Evolutionary conservation across 139 green algal genomes (phyloP).

Genomic region (Coccomyxa sp.): DNA sequence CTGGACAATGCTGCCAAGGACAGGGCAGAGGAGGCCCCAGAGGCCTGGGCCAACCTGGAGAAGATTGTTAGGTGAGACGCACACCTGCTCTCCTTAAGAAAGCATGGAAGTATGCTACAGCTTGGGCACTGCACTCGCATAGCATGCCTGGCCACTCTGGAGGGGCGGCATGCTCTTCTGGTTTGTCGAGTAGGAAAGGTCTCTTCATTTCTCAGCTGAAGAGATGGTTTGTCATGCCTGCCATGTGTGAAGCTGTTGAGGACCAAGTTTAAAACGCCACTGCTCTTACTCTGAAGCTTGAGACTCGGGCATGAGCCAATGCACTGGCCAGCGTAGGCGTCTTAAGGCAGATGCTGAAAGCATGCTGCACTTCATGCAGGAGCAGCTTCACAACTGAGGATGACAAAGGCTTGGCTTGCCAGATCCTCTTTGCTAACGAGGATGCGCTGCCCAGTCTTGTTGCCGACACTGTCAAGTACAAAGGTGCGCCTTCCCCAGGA

Average conservation of each 20-base stretch:
- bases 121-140: too few relatives aligned
- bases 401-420: not conserved
- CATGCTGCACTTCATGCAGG: not conserved
- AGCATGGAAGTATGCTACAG: too few relatives aligned
- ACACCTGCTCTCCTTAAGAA: not conserved
- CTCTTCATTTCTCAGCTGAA: too few relatives aligned
- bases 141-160: too few relatives aligned
- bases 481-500: constrained; percentile 3
- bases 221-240: too few relatives aligned
- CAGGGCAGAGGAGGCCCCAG: constrained; percentile 1
- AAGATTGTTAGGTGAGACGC: not conserved
- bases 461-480: constrained; percentile 2
- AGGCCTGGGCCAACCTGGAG: not conserved
- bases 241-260: too few relatives aligned
- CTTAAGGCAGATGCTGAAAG: not conserved
- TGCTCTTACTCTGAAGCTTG: too few relatives aligned
- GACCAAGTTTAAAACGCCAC: too few relatives aligned
- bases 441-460: constrained; percentile 47
- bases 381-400: not conserved
- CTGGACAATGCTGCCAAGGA: constrained; percentile 2
- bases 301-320: too few relatives aligned
- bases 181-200: too few relatives aligned
- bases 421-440: constrained; percentile 42
- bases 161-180: too few relatives aligned
- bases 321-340: too few relatives aligned